phyloP scores from a whole-genome alignment of 176 grass and related monocot genomes.

The Triticum turgidum region DNA sequence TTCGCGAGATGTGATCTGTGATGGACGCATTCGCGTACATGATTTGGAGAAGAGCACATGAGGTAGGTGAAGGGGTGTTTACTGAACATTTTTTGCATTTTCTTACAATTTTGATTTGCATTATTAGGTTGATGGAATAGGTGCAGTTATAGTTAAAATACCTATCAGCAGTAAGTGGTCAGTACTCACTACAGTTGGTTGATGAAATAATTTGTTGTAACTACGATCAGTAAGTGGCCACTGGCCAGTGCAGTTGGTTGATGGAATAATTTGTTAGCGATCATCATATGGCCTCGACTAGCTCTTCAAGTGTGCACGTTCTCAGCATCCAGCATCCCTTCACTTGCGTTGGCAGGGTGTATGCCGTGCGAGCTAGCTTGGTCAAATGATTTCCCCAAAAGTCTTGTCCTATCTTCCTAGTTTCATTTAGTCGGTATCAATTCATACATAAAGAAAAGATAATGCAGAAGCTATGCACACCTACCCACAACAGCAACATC shows the following conservation, averaged over 20 bases:
- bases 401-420: neutral
- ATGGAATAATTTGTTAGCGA: constrained; percentile 14
- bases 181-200: neutral
- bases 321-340: neutral
- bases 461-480: neutral
- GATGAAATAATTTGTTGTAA: constrained; percentile 9
- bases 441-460: neutral
- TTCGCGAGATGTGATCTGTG: neutral
- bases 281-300: neutral
- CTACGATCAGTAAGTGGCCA: neutral
- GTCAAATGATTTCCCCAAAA: neutral
- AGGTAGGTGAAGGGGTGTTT: neutral
- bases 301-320: no score
- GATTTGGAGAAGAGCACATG: neutral
- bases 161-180: neutral
- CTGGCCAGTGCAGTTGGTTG: neutral
- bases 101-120: neutral
- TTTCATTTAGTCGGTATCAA: neutral
- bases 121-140: neutral
- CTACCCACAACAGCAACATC: neutral
- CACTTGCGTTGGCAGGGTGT: neutral
- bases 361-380: neutral
- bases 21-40: neutral
- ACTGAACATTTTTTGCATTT: neutral
- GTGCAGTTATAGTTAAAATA: neutral